Percentiles rank a stretch among this genome's conserved stretches.
phyloP scores from a whole-genome alignment of 192 early-diverging fungal species.

The Oehlia diaphana region DNA sequence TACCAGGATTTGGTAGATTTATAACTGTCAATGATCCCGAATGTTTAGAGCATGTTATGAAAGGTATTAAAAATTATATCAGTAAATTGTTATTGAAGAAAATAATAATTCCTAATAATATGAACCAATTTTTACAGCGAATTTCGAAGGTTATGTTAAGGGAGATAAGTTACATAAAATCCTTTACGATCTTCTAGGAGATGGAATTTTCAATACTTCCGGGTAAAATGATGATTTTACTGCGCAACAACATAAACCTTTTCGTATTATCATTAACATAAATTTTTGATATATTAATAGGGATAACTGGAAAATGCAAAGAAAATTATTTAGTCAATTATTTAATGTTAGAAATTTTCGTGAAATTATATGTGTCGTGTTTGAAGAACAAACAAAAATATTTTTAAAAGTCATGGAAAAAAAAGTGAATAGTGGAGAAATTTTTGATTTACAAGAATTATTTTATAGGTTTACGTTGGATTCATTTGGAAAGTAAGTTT shows the following conservation, averaged over 20 bases:
- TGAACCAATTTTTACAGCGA: not conserved
- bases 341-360: conserved; percentile 20
- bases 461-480: conserved; percentile 50
- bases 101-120: too few species aligned
- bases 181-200: not conserved
- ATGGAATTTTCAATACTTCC: not conserved
- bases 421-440: too few species aligned
- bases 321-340: conserved; percentile 4
- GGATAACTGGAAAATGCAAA: conserved; percentile 2
- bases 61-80: conserved; percentile 10
- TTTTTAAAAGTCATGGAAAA: not conserved
- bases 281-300: not conserved
- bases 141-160: conserved; percentile 2
- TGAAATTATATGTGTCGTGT: not conserved
- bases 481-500: conserved; percentile 39
- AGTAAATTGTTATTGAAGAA: not conserved
- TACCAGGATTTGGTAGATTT: conserved; percentile 35
- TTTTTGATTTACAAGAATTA: conserved; percentile 47
- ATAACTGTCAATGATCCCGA: conserved; percentile 35
- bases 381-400: not conserved
- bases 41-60: conserved; percentile 37
- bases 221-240: not conserved
- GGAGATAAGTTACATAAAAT: not conserved
- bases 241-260: too few species aligned
- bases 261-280: not conserved